Base-by-base conservation (phyloP, 2,329 filamentous ascomycete genomes). In the Phaeosphaeriaceae sp. region DNA sequence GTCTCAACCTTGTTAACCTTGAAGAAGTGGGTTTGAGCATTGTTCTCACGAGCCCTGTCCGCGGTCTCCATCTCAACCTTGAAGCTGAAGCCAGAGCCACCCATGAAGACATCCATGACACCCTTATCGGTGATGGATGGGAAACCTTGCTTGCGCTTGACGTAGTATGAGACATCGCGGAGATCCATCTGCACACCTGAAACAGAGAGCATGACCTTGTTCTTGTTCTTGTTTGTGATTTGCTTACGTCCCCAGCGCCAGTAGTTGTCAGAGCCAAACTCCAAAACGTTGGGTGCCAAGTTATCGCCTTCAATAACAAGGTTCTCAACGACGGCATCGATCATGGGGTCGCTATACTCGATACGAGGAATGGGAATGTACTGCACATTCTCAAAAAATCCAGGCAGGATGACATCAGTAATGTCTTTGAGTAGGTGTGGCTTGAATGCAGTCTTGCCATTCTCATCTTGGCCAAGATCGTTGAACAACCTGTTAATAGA, bases 241-340 rank as follows among this genome's bases (percentile, higher is more conserved):
- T 87, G 87, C 86, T 95, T 97, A 70, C 94, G 91, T 30, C 93
- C 94, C 87, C 89, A 96, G 61, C 90, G 87, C 84, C 92, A 91
- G 79, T 94, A 95, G 79, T 97, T 94, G 77, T 97, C 92, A 70
- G 86, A 94, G 50, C 87, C 84, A 54, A 97, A 82, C 74, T 99
- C 93, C 32, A 96, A 75, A 4, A 93, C 82, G 64, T 99, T 99
- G 56, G 94, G 94, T 77, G 92, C 91, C 63, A 99, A 86, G 77
- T 99, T 99, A 79, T 97, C 92, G 59, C 90, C 92, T 78, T 99
- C 94, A 43, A 99, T 83, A 37, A 97, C 88, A 9, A 99, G 79
- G 74, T 99, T 99, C 79, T 99, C 94, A 36, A 99, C 84, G 40
- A 97, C 84, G 40, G 88, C 88, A 74, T 99, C 94, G 42, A 96